These are phyloP conservation scores for Mycena alexandri DNA, from an alignment of 768 basidiomycete species.

Conservation along the genomic window DNA sequence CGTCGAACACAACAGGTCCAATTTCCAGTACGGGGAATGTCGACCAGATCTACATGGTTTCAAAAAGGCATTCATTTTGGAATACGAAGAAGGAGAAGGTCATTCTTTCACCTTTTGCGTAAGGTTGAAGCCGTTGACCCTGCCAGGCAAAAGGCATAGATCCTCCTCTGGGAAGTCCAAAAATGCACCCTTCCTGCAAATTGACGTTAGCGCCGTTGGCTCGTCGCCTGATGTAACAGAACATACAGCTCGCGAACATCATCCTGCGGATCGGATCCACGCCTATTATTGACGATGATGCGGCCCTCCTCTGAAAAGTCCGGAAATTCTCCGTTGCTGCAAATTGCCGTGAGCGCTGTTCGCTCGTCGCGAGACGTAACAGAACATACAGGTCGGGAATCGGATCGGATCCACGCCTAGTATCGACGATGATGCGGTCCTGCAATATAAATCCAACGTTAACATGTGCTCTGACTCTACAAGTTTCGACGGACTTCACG, in stretches of 20 bases:
- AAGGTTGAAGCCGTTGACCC: constrained; percentile 56
- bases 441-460: constrained; percentile 13
- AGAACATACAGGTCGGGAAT: constrained; percentile 9
- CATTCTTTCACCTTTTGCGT: constrained; percentile 49
- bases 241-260: constrained; percentile 19
- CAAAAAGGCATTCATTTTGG: not conserved
- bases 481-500: constrained; percentile 14
- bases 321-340: not conserved
- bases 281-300: constrained; percentile 39
- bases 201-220: not conserved
- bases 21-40: constrained; percentile 36
- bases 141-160: constrained; percentile 50
- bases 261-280: constrained; percentile 13
- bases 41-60: constrained; percentile 18
- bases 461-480: constrained; percentile 10
- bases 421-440: constrained; percentile 14
- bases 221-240: not conserved
- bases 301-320: constrained; percentile 34
- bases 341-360: constrained; percentile 19
- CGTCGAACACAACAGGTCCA: constrained; percentile 46
- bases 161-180: constrained; percentile 48
- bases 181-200: constrained; percentile 20
- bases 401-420: constrained; percentile 6
- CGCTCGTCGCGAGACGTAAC: constrained; percentile 26
- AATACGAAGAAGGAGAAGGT: constrained; percentile 48